Base-by-base conservation (phyloP, 2,329 filamentous ascomycete species). In the Amylocarpus encephaloides region DNA sequence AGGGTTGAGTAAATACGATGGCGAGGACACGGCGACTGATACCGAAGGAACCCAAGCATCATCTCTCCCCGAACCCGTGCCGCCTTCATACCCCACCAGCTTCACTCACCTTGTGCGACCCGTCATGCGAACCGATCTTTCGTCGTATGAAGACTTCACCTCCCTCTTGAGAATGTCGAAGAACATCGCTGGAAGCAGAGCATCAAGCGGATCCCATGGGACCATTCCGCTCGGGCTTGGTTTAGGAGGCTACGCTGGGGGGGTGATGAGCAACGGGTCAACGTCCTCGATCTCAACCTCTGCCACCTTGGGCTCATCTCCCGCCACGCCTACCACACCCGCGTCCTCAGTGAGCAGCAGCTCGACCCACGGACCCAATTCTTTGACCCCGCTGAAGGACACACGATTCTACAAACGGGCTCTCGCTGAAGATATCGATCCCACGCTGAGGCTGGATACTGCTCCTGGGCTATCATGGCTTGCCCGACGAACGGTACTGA, bases 401-500 rank as follows among this genome's bases (percentile, higher is more conserved):
- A 88, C 86, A 26, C 88, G 86, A 57, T 98, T 97, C 65, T 98
- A 92, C 72, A 97, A 97, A 71, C 83, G 93, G 42, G 84, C 83
- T 5, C 70, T 97, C 22, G 77, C 81, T 16, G 93, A 98, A 67
- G 93, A 98, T 64, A 88, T 98, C 50, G 93, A 98, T 65, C 93
- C 93, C 0, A 95, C 93, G 0, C 73, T 98, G 9, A 83, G 93
- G 38, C 78, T 98, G 3, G 93, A 98, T 66, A 78, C 82, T 2
- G 91, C 93, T 0, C 93, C 93, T 0, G 88, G 91, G 0, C 79
- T 98, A 26, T 96, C 90, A 0, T 98, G 93, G 89, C 78, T 98
- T 42, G 90, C 88, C 43, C 85, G 92, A 41, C 83, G 93, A 50
- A 87, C 85, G 5, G 90, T 97, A 5, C 69, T 95, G 34, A 85